Base-by-base conservation (phyloP, 805 yeast species). In the Candida koratica region DNA sequence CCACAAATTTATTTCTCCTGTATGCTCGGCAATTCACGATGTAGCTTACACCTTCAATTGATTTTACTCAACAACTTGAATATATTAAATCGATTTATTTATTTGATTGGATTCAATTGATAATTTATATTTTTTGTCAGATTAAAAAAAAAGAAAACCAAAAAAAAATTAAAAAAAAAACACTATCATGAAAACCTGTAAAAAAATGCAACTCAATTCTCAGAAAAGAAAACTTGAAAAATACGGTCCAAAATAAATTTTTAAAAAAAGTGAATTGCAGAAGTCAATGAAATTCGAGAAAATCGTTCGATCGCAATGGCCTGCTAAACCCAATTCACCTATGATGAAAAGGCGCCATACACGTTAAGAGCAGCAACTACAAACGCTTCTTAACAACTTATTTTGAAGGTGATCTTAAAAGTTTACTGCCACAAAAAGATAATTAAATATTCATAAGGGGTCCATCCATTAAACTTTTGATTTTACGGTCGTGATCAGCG, bases 191-290 rank as follows among this genome's bases (percentile, higher is more conserved):
- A 29, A 19, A 29, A 29, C 32, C 13, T 29, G 32, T 29, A 29
- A 29, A 29, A 29, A 10, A 10, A 29, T 25, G 32, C 32, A 29
- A 29, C 32, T 29, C 32, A 29, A n/a, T n/a, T n/a, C n/a, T n/a
- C n/a, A n/a, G n/a, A n/a, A n/a, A 29, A 18, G 18, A 29, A 29
- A 17, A 9, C 20, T 6, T 19, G 4, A 18, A 29, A 29, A 29
- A 29, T n/a, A n/a, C n/a, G n/a, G n/a, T n/a, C n/a, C n/a, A n/a
- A 29, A 19, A 17, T 12, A 11, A 28, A 28, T 6, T 10, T 18
- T 12, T 18, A 17, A 17, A 28, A 13, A 29, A 6, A 7, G 32
- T 13, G 32, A 29, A 19, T 29, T 23, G 20, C 32, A 29, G 18
- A 23, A 29, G 18, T 29, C 19, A 10, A 18, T 28, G 26, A 24